Percentiles rank a stretch among this genome's conserved stretches.
Evolutionary conservation across 2,329 filamentous ascomycete genomes (phyloP).

Genomic region (Pseudocercospora crystallina): DNA sequence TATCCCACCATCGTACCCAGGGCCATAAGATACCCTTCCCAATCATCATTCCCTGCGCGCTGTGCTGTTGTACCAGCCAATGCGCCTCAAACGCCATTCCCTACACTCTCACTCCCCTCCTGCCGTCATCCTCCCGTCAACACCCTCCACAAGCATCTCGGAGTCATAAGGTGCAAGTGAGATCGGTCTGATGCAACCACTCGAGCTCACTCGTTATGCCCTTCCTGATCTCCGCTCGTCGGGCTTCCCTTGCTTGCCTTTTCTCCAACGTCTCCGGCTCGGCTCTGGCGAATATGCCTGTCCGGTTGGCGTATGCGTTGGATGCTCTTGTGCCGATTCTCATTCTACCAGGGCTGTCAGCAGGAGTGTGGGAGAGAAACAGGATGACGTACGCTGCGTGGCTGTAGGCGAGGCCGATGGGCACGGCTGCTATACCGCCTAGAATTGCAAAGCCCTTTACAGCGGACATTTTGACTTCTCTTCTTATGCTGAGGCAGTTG

Average conservation of each 20-base stretch:
- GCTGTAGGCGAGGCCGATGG: conserved; percentile 8
- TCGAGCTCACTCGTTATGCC: conserved; percentile 13
- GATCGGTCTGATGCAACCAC: conserved; percentile 15
- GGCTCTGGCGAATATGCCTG: conserved; percentile 13
- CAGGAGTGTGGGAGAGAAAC: not conserved
- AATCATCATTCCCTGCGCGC: not conserved
- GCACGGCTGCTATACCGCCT: conserved; percentile 9
- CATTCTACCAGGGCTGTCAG: not conserved
- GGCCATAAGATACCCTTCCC: conserved; percentile 4
- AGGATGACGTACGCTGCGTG: conserved; percentile 11
- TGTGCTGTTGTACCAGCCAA: not conserved
- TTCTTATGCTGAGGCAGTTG: conserved; percentile 4
- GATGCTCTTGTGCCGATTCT: conserved; percentile 11
- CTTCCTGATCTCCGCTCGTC: conserved; percentile 7
- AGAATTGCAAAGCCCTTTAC: conserved; percentile 9
- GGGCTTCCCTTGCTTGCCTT: conserved; percentile 2
- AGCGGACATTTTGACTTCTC: conserved; percentile 4
- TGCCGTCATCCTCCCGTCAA: too few species aligned
- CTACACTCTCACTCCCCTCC: not conserved
- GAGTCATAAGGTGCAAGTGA: conserved; percentile 17
- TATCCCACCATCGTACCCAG: too few species aligned
- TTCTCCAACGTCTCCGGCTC: conserved; percentile 8
- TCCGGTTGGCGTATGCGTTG: conserved; percentile 14
- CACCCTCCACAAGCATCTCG: conserved; percentile 8
- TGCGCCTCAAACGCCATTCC: not conserved